Base-by-base conservation (phyloP, 208 protist species). In the Kentomonas sorsogonicus region DNA sequence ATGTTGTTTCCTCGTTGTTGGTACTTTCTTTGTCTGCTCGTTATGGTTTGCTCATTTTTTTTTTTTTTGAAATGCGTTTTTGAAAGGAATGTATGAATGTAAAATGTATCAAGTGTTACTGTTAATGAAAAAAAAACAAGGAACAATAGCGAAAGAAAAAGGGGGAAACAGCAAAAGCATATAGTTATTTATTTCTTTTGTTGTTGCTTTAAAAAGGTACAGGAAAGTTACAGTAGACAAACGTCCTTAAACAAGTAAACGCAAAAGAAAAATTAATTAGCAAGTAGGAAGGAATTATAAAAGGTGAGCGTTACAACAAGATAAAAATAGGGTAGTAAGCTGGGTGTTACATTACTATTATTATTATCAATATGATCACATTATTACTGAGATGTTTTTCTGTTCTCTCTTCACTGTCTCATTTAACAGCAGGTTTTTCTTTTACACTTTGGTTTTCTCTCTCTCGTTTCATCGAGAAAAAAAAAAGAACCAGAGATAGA, bases 111-210 rank as follows among this genome's bases (percentile, higher is more conserved):
- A n/a, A n/a, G n/a, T n/a, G n/a, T n/a, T n/a, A n/a, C n/a, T n/a
- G n/a, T n/a, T 2, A 64, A 64, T 1, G 44, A 44, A 44, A 43
- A 30, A 40, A 53, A 41, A 54, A 58, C 26, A 10, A n/a, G n/a
- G n/a, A n/a, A n/a, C n/a, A n/a, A n/a, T n/a, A n/a, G n/a, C n/a
- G n/a, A n/a, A n/a, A n/a, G n/a, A n/a, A n/a, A n/a, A n/a, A n/a
- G n/a, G n/a, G 36, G 44, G 30, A 45, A 56, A 30, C 15, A 29
- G 26, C 10, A 47, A 58, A 46, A 39, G 40, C 20, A 46, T 25
- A 20, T 16, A 22, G 34, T 22, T 60, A 33, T 38, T 27, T 57
- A 27, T 46, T 38, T n/a, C n/a, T n/a, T n/a, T n/a, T n/a, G n/a
- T n/a, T n/a, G n/a, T n/a, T n/a, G n/a, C n/a, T n/a, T n/a, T n/a